A percentile compares a stretch with the other conserved stretches of the same genome.
Evolutionary conservation across 2,329 filamentous ascomycete genomes (phyloP).

Genomic region (Didymella segeticola): DNA sequence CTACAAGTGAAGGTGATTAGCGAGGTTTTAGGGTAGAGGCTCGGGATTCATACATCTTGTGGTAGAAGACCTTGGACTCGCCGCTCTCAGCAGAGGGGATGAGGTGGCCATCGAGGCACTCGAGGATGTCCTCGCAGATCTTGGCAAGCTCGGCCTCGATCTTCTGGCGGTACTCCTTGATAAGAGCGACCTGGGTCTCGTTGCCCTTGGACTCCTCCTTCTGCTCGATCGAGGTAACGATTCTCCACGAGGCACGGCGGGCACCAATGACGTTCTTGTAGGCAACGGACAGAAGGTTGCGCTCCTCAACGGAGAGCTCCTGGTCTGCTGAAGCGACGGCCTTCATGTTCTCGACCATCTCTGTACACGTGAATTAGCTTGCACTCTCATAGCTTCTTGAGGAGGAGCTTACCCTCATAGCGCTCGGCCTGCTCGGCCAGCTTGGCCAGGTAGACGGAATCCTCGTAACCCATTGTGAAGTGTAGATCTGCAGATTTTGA

Average conservation of each 20-base stretch:
- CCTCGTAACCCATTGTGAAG: conserved; percentile 94
- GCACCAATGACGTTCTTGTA: conserved; percentile 99
- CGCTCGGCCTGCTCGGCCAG: conserved; percentile 99
- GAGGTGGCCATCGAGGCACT: conserved; percentile 91
- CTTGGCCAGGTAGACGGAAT: conserved; percentile 99
- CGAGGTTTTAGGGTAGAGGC: background rate
- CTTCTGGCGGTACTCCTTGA: conserved; percentile 99
- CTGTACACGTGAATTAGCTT: conserved; percentile 57
- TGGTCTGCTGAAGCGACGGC: conserved; percentile 83
- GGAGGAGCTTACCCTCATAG: conserved; percentile 80
- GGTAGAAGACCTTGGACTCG: conserved; percentile 99
- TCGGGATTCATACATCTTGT: conserved; percentile 84
- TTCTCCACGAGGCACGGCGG: conserved; percentile 96
- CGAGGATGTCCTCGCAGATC: conserved; percentile 97
- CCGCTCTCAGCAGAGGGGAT: conserved; percentile 93
- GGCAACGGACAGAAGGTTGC: conserved; percentile 95
- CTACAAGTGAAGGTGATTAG: conserved; percentile 57
- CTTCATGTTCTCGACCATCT: conserved; percentile 99
- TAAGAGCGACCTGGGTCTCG: conserved; percentile 84
- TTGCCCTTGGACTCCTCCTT: conserved; percentile 99
- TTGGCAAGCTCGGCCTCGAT: conserved; percentile 96
- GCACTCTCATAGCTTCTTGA: conserved; percentile 6
- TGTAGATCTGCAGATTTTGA: conserved; percentile 31
- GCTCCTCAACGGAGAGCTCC: conserved; percentile 81
- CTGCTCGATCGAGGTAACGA: conserved; percentile 98